Conservation (phyloP, 2,329 filamentous ascomycete species). For the Penicillium olsonii region DNA sequence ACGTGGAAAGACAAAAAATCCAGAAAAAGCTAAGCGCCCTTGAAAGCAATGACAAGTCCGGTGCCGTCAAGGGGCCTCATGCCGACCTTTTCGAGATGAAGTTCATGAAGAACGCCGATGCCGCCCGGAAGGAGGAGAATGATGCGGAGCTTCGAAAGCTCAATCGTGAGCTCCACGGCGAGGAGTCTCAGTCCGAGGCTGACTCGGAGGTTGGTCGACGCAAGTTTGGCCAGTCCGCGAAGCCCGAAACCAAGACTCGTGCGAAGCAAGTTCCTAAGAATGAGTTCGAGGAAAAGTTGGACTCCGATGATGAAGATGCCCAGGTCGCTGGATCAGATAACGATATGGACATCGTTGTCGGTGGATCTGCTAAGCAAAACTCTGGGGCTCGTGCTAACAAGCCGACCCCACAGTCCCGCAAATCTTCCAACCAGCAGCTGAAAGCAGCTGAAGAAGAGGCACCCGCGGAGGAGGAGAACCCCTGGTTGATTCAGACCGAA, state of each 20-base stretch:
- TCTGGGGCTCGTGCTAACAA: constrained; percentile 20
- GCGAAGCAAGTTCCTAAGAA: constrained; percentile 39
- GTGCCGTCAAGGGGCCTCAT: constrained; percentile 48
- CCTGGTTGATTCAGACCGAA: constrained; percentile 39
- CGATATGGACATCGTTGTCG: constrained; percentile 39
- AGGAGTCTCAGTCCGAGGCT: constrained; percentile 58
- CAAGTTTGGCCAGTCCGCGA: constrained; percentile 41
- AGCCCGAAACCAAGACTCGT: constrained; percentile 30
- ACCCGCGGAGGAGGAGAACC: constrained; percentile 36
- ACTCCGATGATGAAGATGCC: constrained; percentile 50
- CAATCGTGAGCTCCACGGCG: constrained; percentile 66
- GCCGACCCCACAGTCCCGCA: constrained; percentile 14
- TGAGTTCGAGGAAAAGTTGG: constrained; percentile 64
- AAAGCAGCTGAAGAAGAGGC: constrained; percentile 21
- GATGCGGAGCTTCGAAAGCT: constrained; percentile 73
- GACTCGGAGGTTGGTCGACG: constrained; percentile 65
- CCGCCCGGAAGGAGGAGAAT: constrained; percentile 73
- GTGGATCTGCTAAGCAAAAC: constrained; percentile 25
- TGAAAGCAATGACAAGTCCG: constrained; percentile 49
- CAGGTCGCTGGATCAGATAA: constrained; percentile 26
- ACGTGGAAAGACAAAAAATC: constrained; percentile 39
- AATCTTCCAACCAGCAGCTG: constrained; percentile 17
- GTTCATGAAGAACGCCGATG: constrained; percentile 92
- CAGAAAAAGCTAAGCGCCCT: constrained; percentile 49
- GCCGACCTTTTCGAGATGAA: constrained; percentile 79